Evolutionary conservation across 148 eudicot genomes (phyloP).

Genomic region (Rhododendron ferrugineum): DNA sequence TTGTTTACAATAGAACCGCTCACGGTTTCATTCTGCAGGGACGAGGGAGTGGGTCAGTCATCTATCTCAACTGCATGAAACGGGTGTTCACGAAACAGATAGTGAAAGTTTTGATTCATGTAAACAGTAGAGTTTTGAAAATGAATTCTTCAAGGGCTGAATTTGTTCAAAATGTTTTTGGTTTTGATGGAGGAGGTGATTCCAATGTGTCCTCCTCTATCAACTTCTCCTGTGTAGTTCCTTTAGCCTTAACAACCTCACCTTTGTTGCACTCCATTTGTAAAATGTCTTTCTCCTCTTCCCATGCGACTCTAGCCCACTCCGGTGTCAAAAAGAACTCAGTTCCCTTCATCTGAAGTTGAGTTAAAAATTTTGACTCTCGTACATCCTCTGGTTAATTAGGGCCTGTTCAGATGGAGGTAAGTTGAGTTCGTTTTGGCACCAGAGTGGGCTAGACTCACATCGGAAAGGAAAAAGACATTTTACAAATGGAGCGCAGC

Average conservation of each 20-base stretch:
- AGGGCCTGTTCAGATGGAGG: background rate
- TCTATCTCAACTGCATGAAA: constrained; percentile 45
- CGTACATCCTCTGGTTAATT: no score
- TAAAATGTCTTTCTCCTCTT: background rate
- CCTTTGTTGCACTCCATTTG: background rate
- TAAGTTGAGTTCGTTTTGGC: background rate
- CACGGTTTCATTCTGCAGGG: constrained; percentile 6
- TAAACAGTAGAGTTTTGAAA: constrained; percentile 43
- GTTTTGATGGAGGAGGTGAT: constrained; percentile 20
- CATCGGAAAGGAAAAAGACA: background rate
- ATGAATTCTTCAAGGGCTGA: constrained; percentile 47
- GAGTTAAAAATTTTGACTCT: background rate
- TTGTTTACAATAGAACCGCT: background rate
- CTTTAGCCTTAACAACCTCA: background rate
- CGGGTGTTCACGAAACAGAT: constrained; percentile 39
- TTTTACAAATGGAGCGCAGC: background rate
- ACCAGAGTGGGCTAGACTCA: background rate
- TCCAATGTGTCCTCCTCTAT: background rate
- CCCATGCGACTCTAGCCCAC: background rate
- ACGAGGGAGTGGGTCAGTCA: constrained; percentile 31
- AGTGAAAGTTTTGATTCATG: constrained; percentile 52
- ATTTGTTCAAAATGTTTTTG: constrained; percentile 61
- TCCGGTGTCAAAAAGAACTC: background rate
- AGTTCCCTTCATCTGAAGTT: background rate
- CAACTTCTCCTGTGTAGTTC: background rate